phyloP scores from a whole-genome alignment of 345 rosid genomes.

The Laguncularia racemosa region DNA sequence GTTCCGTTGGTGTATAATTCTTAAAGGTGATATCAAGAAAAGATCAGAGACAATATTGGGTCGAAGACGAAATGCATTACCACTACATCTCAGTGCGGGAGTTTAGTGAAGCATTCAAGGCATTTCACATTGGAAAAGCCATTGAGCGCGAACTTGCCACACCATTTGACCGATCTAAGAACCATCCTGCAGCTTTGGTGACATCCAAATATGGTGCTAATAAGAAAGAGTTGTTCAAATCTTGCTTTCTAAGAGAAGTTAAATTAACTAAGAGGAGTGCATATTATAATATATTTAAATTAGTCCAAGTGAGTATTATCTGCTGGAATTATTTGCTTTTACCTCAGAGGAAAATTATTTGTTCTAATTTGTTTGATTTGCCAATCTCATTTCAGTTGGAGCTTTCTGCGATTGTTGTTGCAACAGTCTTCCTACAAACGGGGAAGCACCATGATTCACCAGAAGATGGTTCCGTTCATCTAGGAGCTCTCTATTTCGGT shows the following conservation, averaged over 20 bases:
- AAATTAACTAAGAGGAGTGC: conserved; percentile 12
- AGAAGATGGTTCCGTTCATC: conserved; percentile 7
- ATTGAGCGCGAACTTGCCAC: conserved; percentile 3
- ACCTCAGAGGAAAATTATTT: not conserved
- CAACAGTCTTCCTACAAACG: not conserved
- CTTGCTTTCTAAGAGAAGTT: conserved; percentile 20
- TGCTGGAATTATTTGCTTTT: not conserved
- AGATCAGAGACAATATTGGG: conserved; percentile 19
- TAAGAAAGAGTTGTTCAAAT: conserved; percentile 18
- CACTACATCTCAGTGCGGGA: conserved; percentile 6
- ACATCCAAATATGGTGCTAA: conserved; percentile 14
- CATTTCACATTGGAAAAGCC: conserved; percentile 8
- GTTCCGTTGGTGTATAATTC: not conserved
- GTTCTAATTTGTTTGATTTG: not conserved
- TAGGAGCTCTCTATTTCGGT: conserved; percentile 7
- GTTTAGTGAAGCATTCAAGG: conserved; percentile 9
- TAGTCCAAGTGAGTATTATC: conserved; percentile 8
- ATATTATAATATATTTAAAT: not conserved
- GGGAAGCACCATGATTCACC: conserved; percentile 1
- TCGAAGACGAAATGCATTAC: not conserved
- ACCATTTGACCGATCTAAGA: conserved; percentile 15
- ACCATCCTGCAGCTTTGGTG: conserved; percentile 12
- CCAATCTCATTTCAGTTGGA: conserved; percentile 4
- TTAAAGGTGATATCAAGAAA: conserved; percentile 19
- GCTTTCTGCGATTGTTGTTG: conserved; percentile 10